Evolutionary conservation across 805 yeast genomes (phyloP), one percentile per base, ranked within the genome.

Genomic region (Peterozyma toletana): DNA sequence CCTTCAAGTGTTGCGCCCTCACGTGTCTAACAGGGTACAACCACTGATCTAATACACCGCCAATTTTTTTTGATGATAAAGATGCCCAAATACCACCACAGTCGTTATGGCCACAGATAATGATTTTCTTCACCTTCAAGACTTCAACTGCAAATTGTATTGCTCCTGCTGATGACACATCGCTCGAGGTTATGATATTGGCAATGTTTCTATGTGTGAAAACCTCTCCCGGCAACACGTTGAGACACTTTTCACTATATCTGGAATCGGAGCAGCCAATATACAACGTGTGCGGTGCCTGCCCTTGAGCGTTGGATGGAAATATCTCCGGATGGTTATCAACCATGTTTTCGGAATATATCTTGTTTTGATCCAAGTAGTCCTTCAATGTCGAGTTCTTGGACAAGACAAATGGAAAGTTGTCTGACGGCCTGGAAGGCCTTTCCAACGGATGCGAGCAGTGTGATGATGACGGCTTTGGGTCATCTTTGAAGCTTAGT

Each of bases 261-360:
- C 98, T 78, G 2, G 96, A 86, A 60, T 90, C 98, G 3, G 95
- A 82, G 59, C 98, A 90, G 3, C 96, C 96, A 48, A 90, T 83
- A 90, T 96, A 89, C 40, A 91, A 66, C 3, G 96, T 87, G 63
- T 87, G 93, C 15, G 98, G 98, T n/a, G 77, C 59, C 64, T 89
- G 97, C 41, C 96, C 96, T 55, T 77, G 68, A 2, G 81, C 90
- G 54, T 87, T 86, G 48, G 65, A 53, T 35, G 76, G 77, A 57
- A 85, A 73, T 9, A 86, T 63, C 38, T 71, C 70, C 0, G 88
- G 83, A 53, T 78, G 74, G 39, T 68, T 63, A 17, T 63, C 60
- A 43, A 69, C 69, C 47, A 78, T 66, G 15, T 62, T 63, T 39
- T 75, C 77, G 27, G 71, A 73, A 46, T 62, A 71, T 18, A 57